These are phyloP conservation scores for Chlamydomonas asymmetrica DNA, from an alignment of 139 green algal species.

Conservation along the genomic window DNA sequence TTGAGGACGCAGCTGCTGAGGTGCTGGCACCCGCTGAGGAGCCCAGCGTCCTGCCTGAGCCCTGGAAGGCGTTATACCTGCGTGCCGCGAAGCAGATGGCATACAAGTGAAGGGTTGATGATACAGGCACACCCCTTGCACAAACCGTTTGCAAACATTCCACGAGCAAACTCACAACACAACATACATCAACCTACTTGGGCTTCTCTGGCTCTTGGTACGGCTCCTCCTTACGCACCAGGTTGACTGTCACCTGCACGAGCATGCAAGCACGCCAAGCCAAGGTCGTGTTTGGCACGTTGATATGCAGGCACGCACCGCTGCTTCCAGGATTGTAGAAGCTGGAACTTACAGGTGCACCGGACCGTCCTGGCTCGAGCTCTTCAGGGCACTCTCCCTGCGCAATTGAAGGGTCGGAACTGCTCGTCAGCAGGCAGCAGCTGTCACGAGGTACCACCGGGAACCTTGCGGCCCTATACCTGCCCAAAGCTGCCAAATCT, in stretches of 20 bases:
- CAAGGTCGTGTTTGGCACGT: background rate
- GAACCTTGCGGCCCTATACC: too few relatives aligned
- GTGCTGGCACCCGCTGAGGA: slow-evolving; percentile 13
- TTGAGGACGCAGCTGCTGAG: background rate
- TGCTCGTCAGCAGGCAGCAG: too few relatives aligned
- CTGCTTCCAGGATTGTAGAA: background rate
- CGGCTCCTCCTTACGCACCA: slow-evolving; percentile 76
- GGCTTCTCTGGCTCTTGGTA: slow-evolving; percentile 57
- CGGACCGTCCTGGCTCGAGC: slow-evolving; percentile 55
- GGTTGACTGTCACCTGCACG: slow-evolving; percentile 76
- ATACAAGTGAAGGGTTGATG: too few relatives aligned
- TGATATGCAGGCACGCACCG: background rate
- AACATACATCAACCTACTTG: slow-evolving; percentile 34
- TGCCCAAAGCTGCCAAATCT: too few relatives aligned
- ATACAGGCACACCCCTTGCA: too few relatives aligned
- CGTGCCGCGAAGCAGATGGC: background rate
- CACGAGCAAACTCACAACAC: background rate
- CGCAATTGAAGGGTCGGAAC: too few relatives aligned
- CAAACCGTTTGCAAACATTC: background rate
- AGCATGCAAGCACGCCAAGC: too few relatives aligned
- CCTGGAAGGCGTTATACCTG: slow-evolving; percentile 70
- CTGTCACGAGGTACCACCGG: too few relatives aligned
- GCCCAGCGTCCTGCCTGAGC: slow-evolving; percentile 59
- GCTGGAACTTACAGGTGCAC: slow-evolving; percentile 29
- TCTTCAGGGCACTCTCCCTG: slow-evolving; percentile 71